Conservation (phyloP, 2,329 filamentous ascomycete genomes). For the Iodosphaeria phyllophila region DNA sequence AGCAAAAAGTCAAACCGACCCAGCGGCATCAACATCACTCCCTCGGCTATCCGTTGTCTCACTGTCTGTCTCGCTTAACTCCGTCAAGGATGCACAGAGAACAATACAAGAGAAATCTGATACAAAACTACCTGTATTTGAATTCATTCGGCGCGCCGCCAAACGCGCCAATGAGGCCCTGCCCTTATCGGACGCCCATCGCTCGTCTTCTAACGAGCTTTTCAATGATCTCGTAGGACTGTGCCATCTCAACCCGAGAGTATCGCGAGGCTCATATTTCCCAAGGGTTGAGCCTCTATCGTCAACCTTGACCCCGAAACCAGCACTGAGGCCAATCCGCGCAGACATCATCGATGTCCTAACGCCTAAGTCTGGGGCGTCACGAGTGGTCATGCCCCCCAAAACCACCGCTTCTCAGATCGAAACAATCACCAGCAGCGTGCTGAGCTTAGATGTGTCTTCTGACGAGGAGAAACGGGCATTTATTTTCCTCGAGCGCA, state of each 20-base stretch:
- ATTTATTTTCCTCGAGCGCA: constrained; percentile 62
- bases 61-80: constrained; percentile 58
- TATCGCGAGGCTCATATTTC: constrained; percentile 43
- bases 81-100: constrained; percentile 65
- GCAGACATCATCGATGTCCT: constrained; percentile 77
- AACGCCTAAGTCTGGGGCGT: constrained; percentile 11
- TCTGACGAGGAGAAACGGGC: constrained; percentile 69
- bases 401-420: constrained; percentile 15
- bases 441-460: constrained; percentile 65
- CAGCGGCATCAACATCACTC: too few species aligned
- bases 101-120: constrained; percentile 62
- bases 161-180: constrained; percentile 79
- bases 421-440: constrained; percentile 31
- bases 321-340: too few species aligned
- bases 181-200: constrained; percentile 43
- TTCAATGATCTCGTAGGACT: constrained; percentile 79
- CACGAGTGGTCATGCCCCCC: too few species aligned
- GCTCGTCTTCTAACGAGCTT: constrained; percentile 60
- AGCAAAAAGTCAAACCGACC: too few species aligned
- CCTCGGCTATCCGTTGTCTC: too few species aligned
- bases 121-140: constrained; percentile 65
- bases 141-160: constrained; percentile 70
- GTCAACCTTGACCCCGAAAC: constrained; percentile 17
- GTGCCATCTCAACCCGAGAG: constrained; percentile 27
- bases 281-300: constrained; percentile 50